Conservation (phyloP, 768 basidiomycete species). For the Sarcomyxa edulis region DNA sequence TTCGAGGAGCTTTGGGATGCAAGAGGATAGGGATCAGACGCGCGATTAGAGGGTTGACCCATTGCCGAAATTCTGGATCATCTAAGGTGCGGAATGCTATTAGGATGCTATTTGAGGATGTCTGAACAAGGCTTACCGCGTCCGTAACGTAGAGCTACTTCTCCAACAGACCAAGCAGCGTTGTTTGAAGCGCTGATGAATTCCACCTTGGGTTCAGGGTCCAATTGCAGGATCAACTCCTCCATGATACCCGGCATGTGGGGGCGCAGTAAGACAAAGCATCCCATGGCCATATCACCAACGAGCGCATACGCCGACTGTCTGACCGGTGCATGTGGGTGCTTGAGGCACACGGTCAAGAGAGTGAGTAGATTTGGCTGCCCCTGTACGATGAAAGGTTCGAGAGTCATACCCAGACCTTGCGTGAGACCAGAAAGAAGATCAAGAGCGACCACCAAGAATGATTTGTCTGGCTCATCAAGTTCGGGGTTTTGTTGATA, state of each 20-base stretch:
- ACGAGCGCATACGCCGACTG: constrained; percentile 98
- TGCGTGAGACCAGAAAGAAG: constrained; percentile 94
- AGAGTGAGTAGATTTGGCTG: constrained; percentile 78
- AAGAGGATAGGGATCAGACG: constrained; percentile 91
- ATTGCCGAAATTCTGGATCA: constrained; percentile 86
- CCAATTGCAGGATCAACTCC: constrained; percentile 84
- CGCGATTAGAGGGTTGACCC: constrained; percentile 82
- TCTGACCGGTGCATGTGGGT: constrained; percentile 91
- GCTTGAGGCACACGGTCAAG: constrained; percentile 86
- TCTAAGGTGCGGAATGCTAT: constrained; percentile 30
- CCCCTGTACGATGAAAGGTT: constrained; percentile 60
- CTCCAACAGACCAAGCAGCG: constrained; percentile 99
- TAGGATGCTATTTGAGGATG: constrained; percentile 1
- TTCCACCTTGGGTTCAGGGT: constrained; percentile 89
- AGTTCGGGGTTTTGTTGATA: constrained; percentile 85
- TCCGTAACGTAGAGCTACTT: constrained; percentile 91
- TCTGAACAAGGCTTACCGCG: constrained; percentile 43
- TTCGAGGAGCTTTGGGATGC: constrained; percentile 88
- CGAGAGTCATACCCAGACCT: constrained; percentile 78
- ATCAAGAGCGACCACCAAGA: constrained; percentile 98
- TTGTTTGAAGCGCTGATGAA: constrained; percentile 98
- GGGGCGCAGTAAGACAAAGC: constrained; percentile 81
- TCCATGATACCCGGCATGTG: constrained; percentile 87
- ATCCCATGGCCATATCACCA: constrained; percentile 96
- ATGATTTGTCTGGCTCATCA: constrained; percentile 95